Conservation (phyloP, 148 eudicot genomes). For the Vaccinium vitisidaea region DNA sequence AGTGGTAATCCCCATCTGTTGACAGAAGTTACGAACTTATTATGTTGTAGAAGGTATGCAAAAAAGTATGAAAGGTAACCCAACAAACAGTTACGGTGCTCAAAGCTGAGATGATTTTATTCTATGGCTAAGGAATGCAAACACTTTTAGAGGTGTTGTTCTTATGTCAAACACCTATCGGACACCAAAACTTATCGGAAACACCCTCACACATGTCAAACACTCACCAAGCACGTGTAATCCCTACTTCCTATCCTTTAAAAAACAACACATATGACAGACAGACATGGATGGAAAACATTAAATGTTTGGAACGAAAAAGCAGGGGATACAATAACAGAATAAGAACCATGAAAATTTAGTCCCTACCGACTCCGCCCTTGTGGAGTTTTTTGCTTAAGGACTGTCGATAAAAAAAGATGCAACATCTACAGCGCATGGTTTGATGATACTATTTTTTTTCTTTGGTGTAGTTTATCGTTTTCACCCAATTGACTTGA, state of each 20-base stretch:
- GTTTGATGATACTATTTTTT: no score
- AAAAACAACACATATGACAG: not conserved
- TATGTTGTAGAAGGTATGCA: not conserved
- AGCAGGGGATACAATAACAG: not conserved
- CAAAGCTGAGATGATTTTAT: not conserved
- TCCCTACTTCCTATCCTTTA: not conserved
- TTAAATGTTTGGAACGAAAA: not conserved
- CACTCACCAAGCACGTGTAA: not conserved
- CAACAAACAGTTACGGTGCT: not conserved
- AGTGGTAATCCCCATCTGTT: conserved; percentile 62
- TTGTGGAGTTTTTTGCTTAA: no score
- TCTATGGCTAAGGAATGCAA: not conserved
- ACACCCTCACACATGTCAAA: not conserved
- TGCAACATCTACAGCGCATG: no score
- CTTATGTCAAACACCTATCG: not conserved
- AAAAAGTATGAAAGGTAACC: not conserved
- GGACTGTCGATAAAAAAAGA: no score
- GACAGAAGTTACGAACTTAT: not conserved
- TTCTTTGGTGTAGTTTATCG: no score
- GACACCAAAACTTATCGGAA: not conserved
- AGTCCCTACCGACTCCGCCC: no score
- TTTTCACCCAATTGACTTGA: no score
- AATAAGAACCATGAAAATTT: no score
- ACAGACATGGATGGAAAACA: not conserved
- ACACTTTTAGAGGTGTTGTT: not conserved